Conservation (phyloP, 345 rosid genomes). For the Camelina neglecta region DNA sequence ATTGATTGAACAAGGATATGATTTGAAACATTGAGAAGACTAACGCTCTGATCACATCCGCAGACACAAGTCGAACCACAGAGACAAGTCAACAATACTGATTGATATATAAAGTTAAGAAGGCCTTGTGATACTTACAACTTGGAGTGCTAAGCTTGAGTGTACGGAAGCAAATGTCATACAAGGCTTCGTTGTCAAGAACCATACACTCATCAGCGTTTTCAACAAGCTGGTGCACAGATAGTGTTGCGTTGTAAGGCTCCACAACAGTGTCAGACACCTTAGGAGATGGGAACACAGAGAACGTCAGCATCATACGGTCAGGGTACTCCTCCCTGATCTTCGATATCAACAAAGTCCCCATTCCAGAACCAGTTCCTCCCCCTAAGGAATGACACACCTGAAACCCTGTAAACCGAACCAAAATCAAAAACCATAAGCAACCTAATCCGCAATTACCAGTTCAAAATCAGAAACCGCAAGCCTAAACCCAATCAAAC, state of each 20-base stretch:
- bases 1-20: too few species aligned
- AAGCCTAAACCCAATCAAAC: not conserved
- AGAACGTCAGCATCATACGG: constrained; percentile 71
- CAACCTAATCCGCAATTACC: not conserved
- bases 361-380: constrained; percentile 72
- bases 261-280: constrained; percentile 69
- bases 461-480: not conserved
- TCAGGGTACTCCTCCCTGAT: constrained; percentile 73
- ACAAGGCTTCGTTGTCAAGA: constrained; percentile 63
- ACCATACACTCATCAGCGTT: constrained; percentile 71
- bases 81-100: not conserved
- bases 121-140: constrained; percentile 40
- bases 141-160: constrained; percentile 66
- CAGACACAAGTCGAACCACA: too few species aligned
- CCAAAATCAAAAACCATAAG: not conserved
- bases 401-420: constrained; percentile 52
- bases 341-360: constrained; percentile 69
- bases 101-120: too few species aligned
- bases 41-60: too few species aligned
- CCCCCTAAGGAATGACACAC: constrained; percentile 72
- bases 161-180: constrained; percentile 68
- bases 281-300: constrained; percentile 67
- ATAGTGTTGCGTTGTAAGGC: constrained; percentile 68
- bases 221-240: constrained; percentile 68
- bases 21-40: too few species aligned